Base-by-base conservation (phyloP, 768 basidiomycete genomes). In the Pleurotus pulmonarius region DNA sequence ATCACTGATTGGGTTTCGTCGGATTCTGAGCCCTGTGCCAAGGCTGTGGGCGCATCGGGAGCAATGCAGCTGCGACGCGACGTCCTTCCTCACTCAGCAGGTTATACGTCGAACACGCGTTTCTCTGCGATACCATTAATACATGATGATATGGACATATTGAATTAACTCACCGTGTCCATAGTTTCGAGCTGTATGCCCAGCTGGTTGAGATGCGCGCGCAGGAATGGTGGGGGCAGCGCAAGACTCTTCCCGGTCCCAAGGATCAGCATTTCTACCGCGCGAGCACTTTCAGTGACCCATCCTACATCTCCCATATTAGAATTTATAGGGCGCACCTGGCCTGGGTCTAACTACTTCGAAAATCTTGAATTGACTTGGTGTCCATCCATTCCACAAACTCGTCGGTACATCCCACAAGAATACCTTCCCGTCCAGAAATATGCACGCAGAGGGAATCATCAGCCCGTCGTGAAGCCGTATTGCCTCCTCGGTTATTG, bases 81-180 rank as follows among this genome's bases (percentile, higher is more conserved):
- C 96, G 78, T 5, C 96, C 96, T 72, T 99, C 96, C 69, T 99
- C 96, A 0, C 88, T 73, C 46, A 99, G 78, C 20, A 99, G 69
- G 69, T 99, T 98, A 70, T 94, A 99, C 0, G 96, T 98, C 24
- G 95, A 88, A 63, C 92, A 94, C 15, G 95, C 96, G 67, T 95
- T 97, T 64, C 92, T 77, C 94, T 90, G 56, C 16, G 29, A 4
- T 43, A n/a, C 16, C 4, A 41, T 13, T 25, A n/a, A 61, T 46
- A 49, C 8, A 24, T 46, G 24, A 37, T 37, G 13, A 47, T 52
- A 34, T 29, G 26, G 56, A 40, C 49, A 22, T 34, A 8, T 15
- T 45, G 22, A 29, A 48, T 22, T 24, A 3, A 75, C 82, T 53
- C 60, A 92, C 92, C 41, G 91, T 90, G 67, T 91, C 89, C 84